Percentiles rank a stretch among this genome's conserved stretches.
Conservation (phyloP, 2,329 filamentous ascomycete genomes). For the Verticillium nubilum region DNA sequence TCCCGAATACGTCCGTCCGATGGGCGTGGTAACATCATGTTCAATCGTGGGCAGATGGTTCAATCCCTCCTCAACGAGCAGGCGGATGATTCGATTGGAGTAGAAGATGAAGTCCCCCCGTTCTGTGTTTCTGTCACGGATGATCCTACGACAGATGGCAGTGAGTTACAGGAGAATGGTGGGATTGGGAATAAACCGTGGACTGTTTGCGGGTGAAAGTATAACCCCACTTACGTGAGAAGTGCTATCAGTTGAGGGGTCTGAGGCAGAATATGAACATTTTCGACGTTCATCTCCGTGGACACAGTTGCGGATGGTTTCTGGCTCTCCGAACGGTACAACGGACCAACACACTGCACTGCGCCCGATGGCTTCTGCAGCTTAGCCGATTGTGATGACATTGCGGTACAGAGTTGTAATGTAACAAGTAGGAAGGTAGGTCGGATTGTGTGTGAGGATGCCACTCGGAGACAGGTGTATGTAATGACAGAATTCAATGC, state of each 20-base stretch:
- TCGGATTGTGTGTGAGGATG: background rate
- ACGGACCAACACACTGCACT: conserved; percentile 69
- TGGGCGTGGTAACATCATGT: conserved; percentile 84
- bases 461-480: background rate
- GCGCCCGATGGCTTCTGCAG: conserved; percentile 11
- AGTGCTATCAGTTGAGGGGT: conserved; percentile 96
- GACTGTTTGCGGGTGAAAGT: background rate
- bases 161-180: conserved; percentile 3
- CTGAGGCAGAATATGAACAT: conserved; percentile 85
- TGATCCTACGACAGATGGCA: conserved; percentile 61
- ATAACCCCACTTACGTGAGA: conserved; percentile 67
- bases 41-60: conserved; percentile 93
- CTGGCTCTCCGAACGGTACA: conserved; percentile 69
- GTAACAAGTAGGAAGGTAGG: background rate
- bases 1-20: conserved; percentile 81
- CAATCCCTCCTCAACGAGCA: conserved; percentile 93
- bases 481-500: background rate
- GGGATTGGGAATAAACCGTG: background rate
- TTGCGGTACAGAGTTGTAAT: background rate
- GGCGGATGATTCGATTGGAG: conserved; percentile 93
- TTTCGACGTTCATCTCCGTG: conserved; percentile 71
- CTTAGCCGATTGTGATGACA: conserved; percentile 4
- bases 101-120: conserved; percentile 99
- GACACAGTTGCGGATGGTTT: conserved; percentile 89
- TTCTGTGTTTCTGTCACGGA: conserved; percentile 82